Evolutionary conservation across 345 rosid species (phyloP).

Genomic region (Corchorus capsularis): DNA sequence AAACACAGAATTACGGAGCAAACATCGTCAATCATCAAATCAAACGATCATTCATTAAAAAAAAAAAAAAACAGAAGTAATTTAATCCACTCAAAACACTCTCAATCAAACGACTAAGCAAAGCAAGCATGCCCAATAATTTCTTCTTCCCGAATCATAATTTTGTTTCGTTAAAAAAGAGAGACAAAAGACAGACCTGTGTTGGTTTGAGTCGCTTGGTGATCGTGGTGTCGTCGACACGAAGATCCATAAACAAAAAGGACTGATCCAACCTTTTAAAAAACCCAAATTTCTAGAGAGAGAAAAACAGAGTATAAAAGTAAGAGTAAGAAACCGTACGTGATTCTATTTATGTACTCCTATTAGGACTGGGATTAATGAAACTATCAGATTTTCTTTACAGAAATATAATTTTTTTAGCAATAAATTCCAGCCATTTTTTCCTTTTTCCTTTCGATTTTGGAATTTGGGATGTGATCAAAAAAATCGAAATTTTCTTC

Average conservation of each 20-base stretch:
- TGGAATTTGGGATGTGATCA: no score
- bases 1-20: neutral
- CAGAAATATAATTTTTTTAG: neutral
- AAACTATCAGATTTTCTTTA: no score
- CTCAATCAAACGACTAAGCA: neutral
- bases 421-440: neutral
- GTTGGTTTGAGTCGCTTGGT: constrained; percentile 23
- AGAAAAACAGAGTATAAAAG: neutral
- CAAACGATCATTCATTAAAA: neutral
- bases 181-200: constrained; percentile 23
- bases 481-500: no score
- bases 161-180: no score
- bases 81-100: neutral
- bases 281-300: neutral
- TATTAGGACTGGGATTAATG: no score
- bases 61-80: neutral
- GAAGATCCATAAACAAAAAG: constrained; percentile 16
- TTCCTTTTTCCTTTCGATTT: neutral
- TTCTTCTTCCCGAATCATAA: neutral
- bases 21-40: neutral
- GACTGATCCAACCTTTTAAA: neutral
- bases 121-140: neutral
- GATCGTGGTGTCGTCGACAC: constrained; percentile 17
- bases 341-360: neutral
- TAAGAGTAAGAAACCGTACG: neutral